These are phyloP conservation scores for Colletotrichum spinosum DNA, from an alignment of 2,329 filamentous ascomycete species.

Conservation along the genomic window DNA sequence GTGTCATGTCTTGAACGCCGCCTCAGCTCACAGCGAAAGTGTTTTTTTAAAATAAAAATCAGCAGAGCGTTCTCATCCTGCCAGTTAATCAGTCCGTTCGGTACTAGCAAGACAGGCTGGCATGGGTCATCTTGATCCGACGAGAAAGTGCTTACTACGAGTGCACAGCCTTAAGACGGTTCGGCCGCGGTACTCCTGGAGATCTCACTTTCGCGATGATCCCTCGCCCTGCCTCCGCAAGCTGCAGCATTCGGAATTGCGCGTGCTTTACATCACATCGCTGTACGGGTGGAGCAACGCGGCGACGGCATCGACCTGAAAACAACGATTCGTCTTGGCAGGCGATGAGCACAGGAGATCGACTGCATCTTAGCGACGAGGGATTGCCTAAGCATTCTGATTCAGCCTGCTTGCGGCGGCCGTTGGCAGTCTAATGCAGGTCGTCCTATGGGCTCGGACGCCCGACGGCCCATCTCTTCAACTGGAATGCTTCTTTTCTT, in stretches of 20 bases:
- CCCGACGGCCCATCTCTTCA: slow-evolving; percentile 23
- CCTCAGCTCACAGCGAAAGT: too few species aligned
- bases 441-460: slow-evolving; percentile 20
- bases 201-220: slow-evolving; percentile 18
- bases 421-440: slow-evolving; percentile 9
- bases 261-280: slow-evolving; percentile 25
- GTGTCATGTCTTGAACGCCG: not conserved
- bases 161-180: slow-evolving; percentile 18
- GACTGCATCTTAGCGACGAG: slow-evolving; percentile 26
- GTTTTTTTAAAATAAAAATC: too few species aligned
- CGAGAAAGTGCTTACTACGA: slow-evolving; percentile 8
- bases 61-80: too few species aligned
- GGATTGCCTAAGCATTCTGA: slow-evolving; percentile 11
- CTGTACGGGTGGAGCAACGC: slow-evolving; percentile 13
- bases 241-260: slow-evolving; percentile 15
- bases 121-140: too few species aligned
- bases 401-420: slow-evolving; percentile 8
- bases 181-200: slow-evolving; percentile 27
- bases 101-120: too few species aligned
- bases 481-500: slow-evolving; percentile 28
- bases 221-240: slow-evolving; percentile 7
- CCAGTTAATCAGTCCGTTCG: too few species aligned
- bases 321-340: slow-evolving; percentile 34
- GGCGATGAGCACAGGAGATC: slow-evolving; percentile 8
- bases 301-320: slow-evolving; percentile 29